Percentiles rank a stretch among this genome's conserved stretches.
Conservation (phyloP, 2,329 filamentous ascomycete species). For the Teratosphaeria nubilosa region DNA sequence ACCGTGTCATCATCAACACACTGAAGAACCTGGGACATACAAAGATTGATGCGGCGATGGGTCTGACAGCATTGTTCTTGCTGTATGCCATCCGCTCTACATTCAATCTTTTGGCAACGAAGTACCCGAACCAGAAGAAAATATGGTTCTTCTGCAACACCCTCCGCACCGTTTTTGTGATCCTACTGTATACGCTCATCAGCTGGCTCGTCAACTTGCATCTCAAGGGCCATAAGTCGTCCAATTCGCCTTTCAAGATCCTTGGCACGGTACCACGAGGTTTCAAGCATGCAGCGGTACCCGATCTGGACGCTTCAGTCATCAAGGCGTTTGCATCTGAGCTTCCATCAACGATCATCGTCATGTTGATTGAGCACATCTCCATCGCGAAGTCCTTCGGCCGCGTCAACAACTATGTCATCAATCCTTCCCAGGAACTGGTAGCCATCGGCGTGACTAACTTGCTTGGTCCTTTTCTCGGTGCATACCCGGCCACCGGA, state of each 20-base stretch:
- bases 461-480: slow-evolving; percentile 80
- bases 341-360: slow-evolving; percentile 77
- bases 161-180: slow-evolving; percentile 80
- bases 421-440: slow-evolving; percentile 91
- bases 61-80: slow-evolving; percentile 67
- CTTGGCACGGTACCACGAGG: slow-evolving; percentile 71
- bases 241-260: slow-evolving; percentile 56
- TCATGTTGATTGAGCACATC: slow-evolving; percentile 94
- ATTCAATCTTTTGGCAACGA: slow-evolving; percentile 58
- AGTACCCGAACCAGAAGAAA: slow-evolving; percentile 59
- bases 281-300: slow-evolving; percentile 69
- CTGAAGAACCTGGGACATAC: slow-evolving; percentile 59
- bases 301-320: slow-evolving; percentile 55
- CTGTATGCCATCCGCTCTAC: slow-evolving; percentile 64
- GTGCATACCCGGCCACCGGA: slow-evolving; percentile 83
- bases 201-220: slow-evolving; percentile 75
- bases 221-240: slow-evolving; percentile 26
- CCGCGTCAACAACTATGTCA: slow-evolving; percentile 88
- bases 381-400: slow-evolving; percentile 96
- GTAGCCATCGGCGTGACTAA: slow-evolving; percentile 90
- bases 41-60: slow-evolving; percentile 74
- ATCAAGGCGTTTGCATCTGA: slow-evolving; percentile 60
- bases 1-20: slow-evolving; percentile 72
- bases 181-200: slow-evolving; percentile 83
- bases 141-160: slow-evolving; percentile 85